Evolutionary conservation across 2,329 filamentous ascomycete species (phyloP), one percentile per base, ranked within the genome.

Genomic region (Didymella pinodella): DNA sequence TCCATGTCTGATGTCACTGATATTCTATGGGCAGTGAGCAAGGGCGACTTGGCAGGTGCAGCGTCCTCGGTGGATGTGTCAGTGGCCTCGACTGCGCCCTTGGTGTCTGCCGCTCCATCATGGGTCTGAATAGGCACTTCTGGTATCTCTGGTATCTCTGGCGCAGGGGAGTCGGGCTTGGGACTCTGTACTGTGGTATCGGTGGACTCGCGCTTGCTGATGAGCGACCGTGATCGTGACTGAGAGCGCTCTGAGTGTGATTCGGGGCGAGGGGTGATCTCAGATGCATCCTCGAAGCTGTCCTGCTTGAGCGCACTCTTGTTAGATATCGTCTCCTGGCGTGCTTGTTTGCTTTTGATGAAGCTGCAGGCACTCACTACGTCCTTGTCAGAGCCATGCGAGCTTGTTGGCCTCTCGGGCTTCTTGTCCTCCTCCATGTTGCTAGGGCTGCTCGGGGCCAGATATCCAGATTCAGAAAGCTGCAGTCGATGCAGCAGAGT

Each of bases 231-330:
- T 51, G 75, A 71, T 48, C 71, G 69, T 54, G 71, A 65, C 53
- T 43, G 66, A 50, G 65, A 72, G 57, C 67, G 65, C 50, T 73
- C 68, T 86, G 66, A 73, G 62, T 66, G 75, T 64, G 76, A 82
- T 71, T 70, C 66, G 48, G 75, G 75, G 54, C 72, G 73, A 62
- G 75, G 70, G 56, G 71, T 76, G 59, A 83, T 85, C 76, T 91
- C 90, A 67, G 86, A 81, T 67, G 86, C 92, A 82, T 97, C 92
- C 79, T 96, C 92, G 72, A 96, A 96, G 16, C 85, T 86, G 70
- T 93, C 89, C 89, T 92, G 74, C 50, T 51, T 51, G 51, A 52
- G 43, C 59, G 57, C 55, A 52, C 20, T 25, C 25, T 12, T 26
- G 51, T 69, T 50, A 70, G 66, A 57, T 49, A 43, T 46, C 43